phyloP scores from a whole-genome alignment of 2,329 filamentous ascomycete species.

The Aspergillus fructus region DNA sequence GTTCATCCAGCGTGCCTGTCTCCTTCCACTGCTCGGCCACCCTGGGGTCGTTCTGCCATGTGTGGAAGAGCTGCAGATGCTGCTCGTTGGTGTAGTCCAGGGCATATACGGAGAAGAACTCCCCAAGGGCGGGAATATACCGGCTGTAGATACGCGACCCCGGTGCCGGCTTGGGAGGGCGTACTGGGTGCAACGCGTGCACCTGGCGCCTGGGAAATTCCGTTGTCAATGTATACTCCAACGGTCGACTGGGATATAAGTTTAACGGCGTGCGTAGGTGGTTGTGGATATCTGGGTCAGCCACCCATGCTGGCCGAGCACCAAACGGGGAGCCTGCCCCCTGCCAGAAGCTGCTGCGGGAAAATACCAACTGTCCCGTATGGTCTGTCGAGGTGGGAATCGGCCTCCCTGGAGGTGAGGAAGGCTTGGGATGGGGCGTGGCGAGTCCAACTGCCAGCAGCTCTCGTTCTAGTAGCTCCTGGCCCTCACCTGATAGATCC shows the following conservation, averaged over 20 bases:
- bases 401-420: slow-evolving; percentile 33
- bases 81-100: slow-evolving; percentile 64
- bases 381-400: slow-evolving; percentile 35
- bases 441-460: slow-evolving; percentile 43
- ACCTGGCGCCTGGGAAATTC: slow-evolving; percentile 48
- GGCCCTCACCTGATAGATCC: slow-evolving; percentile 27
- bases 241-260: slow-evolving; percentile 10
- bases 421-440: slow-evolving; percentile 44
- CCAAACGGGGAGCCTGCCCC: slow-evolving; percentile 67
- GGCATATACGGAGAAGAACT: slow-evolving; percentile 73
- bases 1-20: slow-evolving; percentile 71
- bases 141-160: slow-evolving; percentile 73
- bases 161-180: slow-evolving; percentile 67
- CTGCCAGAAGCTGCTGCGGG: slow-evolving; percentile 65
- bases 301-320: slow-evolving; percentile 61
- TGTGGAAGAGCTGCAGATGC: slow-evolving; percentile 70
- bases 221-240: slow-evolving; percentile 46
- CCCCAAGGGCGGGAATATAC: slow-evolving; percentile 71
- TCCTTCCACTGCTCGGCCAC: slow-evolving; percentile 78
- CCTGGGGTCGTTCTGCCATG: slow-evolving; percentile 79
- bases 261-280: slow-evolving; percentile 4
- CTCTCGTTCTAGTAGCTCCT: slow-evolving; percentile 27
- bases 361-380: slow-evolving; percentile 47
- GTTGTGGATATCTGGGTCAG: slow-evolving; percentile 38
- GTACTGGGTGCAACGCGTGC: slow-evolving; percentile 67